A percentile compares a stretch with the other conserved stretches of the same genome.
These are phyloP conservation scores for Yamadazyma epiphylla DNA, from an alignment of 1,139 yeast species.

Conservation along the genomic window DNA sequence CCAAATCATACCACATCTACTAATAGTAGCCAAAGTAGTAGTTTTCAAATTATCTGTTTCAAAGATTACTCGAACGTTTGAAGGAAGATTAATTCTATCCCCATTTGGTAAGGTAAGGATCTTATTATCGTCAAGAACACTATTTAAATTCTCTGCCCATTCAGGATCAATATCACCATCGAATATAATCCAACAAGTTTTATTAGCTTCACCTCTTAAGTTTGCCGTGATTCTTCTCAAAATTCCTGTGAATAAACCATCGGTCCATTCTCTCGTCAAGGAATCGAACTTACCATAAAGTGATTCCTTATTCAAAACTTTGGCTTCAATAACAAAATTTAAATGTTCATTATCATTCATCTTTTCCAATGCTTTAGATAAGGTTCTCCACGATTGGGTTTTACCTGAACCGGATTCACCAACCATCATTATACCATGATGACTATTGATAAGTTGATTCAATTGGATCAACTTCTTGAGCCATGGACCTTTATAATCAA, in stretches of 20 bases:
- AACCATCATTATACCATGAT: slow-evolving; percentile 79
- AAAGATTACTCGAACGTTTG: slow-evolving; percentile 63
- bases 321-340: slow-evolving; percentile 62
- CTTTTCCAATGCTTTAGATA: slow-evolving; percentile 41
- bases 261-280: slow-evolving; percentile 88
- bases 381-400: slow-evolving; percentile 48
- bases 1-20: slow-evolving; percentile 91
- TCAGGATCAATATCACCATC: slow-evolving; percentile 95
- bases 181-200: slow-evolving; percentile 73
- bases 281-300: slow-evolving; percentile 71
- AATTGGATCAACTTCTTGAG: slow-evolving; percentile 59
- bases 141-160: slow-evolving; percentile 90
- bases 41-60: slow-evolving; percentile 66
- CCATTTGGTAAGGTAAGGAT: slow-evolving; percentile 85
- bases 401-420: slow-evolving; percentile 83
- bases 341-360: slow-evolving; percentile 34
- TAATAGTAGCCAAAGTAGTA: slow-evolving; percentile 89
- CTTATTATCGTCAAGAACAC: slow-evolving; percentile 87
- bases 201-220: slow-evolving; percentile 53
- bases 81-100: slow-evolving; percentile 69
- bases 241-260: slow-evolving; percentile 75
- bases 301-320: slow-evolving; percentile 61
- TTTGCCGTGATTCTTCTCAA: slow-evolving; percentile 59
- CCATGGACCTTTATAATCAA: slow-evolving; percentile 38
- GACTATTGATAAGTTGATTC: slow-evolving; percentile 56